Evolutionary conservation across 352 stramenopile genomes (phyloP), one percentile per base, ranked within the genome.

Genomic region (Plasmopara muralis): DNA sequence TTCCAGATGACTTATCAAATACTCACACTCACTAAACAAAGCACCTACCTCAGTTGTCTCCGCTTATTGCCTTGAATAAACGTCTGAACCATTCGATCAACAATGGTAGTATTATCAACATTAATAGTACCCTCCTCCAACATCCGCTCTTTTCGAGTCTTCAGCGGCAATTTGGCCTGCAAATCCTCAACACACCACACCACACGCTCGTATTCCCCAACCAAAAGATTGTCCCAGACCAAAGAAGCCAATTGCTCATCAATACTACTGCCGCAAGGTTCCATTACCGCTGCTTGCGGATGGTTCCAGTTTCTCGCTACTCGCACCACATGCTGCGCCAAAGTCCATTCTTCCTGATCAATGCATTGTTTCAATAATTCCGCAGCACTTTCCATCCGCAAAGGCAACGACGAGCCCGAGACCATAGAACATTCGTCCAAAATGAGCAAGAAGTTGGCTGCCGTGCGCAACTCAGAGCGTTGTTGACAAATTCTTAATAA

Each of bases 401-500:
- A 40, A 0, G 59, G 55, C 15, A 66, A 50, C 0, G 66, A 71
- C 1, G 65, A 62, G 10, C 54, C 50, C 29, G 58, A 66, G 2
- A 59, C 68, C 4, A 53, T 60, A 2, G 72, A 79, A n/a, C 73
- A 85, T 20, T 88, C 79, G 5, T 89, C 83, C 8, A 93, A 45
- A 16, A 90, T 84, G 7, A 93, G 54, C 48, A 93, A 38, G 44
- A 93, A 93, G 33, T 93, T 93, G 9, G 83, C 83, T 12, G 83
- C 80, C 4, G 83, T 93, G 14, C 66, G 77, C 9, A 93, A 54
- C 68, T 93, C 77, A 0, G 70, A 77, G 8, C 78, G 77, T 41
- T 83, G 66, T 6, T 77, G 70, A 35, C 80, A 91, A 29, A 80
- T 68, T 1, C 50, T 53, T 1, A 93, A 65, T 18, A 93, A 60